These are phyloP conservation scores for Pichia deserticola DNA, from an alignment of 805 yeast genomes.

Conservation along the genomic window DNA sequence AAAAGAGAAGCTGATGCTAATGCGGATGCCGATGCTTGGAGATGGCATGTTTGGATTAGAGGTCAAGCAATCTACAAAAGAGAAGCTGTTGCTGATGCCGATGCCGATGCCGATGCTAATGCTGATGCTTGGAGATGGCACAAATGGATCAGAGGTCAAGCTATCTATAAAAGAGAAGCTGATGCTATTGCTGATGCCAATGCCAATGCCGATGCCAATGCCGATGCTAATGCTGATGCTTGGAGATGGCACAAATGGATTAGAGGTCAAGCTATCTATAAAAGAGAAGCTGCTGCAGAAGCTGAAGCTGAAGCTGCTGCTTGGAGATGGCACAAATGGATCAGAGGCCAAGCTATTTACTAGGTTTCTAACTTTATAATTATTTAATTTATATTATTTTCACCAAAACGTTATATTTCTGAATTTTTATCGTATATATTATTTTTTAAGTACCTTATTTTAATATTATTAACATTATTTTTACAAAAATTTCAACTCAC, in stretches of 20 bases:
- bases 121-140: slow-evolving; percentile 9
- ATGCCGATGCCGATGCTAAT: slow-evolving; percentile 8
- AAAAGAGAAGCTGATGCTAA: slow-evolving; percentile 6
- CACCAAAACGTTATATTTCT: too few species aligned
- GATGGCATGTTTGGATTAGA: slow-evolving; percentile 7
- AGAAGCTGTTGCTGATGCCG: slow-evolving; percentile 1
- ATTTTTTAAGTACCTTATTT: too few species aligned
- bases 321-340: slow-evolving; percentile 6
- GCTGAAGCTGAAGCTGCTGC: slow-evolving; percentile 9
- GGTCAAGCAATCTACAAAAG: slow-evolving; percentile 7
- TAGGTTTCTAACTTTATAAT: neutral
- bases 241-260: slow-evolving; percentile 4
- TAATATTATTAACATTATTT: too few species aligned
- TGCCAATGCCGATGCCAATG: slow-evolving; percentile 4
- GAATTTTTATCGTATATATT: too few species aligned
- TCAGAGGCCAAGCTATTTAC: slow-evolving; percentile 9
- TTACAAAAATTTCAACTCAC: too few species aligned
- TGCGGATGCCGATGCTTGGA: slow-evolving; percentile 6
- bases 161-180: slow-evolving; percentile 12
- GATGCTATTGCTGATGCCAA: slow-evolving; percentile 5
- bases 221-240: slow-evolving; percentile 6
- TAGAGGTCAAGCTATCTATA: slow-evolving; percentile 7
- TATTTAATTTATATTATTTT: too few species aligned
- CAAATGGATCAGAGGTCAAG: slow-evolving; percentile 2
- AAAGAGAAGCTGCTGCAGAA: slow-evolving; percentile 1